These are phyloP conservation scores for Rhodotorula mucilaginosa DNA, from an alignment of 1,284 basidiomycete species.

Conservation along the genomic window DNA sequence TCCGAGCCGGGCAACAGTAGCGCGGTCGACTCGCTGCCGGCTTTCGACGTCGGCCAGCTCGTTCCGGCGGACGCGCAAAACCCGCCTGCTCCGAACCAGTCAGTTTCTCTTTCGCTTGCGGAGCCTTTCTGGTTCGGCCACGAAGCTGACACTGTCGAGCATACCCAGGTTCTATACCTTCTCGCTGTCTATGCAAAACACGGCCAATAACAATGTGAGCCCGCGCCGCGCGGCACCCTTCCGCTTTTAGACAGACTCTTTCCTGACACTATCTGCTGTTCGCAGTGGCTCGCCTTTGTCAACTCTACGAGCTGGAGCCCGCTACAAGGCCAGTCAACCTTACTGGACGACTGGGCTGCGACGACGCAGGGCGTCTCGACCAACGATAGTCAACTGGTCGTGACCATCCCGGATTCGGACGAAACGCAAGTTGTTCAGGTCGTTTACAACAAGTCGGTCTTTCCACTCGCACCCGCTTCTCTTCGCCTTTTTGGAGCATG, in stretches of 20 bases:
- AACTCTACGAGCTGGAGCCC: slow-evolving; percentile 46
- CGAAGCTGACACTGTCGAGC: background rate
- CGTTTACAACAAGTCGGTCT: background rate
- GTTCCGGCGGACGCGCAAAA: background rate
- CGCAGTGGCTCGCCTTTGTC: slow-evolving; percentile 51
- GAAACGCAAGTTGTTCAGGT: slow-evolving; percentile 44
- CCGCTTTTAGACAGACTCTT: too few species aligned
- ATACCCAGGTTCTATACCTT: slow-evolving; percentile 37
- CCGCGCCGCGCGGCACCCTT: background rate
- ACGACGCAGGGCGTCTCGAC: background rate
- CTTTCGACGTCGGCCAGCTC: background rate
- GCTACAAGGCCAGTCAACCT: slow-evolving; percentile 10
- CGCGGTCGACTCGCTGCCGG: background rate
- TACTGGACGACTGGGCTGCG: slow-evolving; percentile 13
- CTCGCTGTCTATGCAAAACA: slow-evolving; percentile 50
- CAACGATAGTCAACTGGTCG: background rate
- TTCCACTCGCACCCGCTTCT: too few species aligned
- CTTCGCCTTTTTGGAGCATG: too few species aligned
- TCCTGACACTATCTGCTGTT: background rate
- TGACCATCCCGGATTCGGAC: slow-evolving; percentile 22
- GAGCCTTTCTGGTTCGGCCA: background rate
- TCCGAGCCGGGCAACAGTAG: background rate
- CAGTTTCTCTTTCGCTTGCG: background rate
- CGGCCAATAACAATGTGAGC: slow-evolving; percentile 31
- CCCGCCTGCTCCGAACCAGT: slow-evolving; percentile 6